phyloP scores from a whole-genome alignment of 1,139 yeast species.

The Meyerozyma sp. region DNA sequence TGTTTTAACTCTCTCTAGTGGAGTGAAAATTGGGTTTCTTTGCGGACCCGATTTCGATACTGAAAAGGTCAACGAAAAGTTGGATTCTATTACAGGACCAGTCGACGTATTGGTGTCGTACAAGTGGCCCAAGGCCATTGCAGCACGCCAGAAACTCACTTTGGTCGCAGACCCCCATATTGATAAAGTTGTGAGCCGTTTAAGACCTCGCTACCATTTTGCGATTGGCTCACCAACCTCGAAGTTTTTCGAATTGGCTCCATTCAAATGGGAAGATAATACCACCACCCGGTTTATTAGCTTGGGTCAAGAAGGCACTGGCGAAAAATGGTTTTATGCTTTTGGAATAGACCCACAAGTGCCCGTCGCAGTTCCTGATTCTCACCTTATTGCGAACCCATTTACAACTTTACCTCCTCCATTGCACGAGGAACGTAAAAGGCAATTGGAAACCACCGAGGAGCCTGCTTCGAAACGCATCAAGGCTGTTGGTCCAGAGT shows the following conservation, averaged over 20 bases:
- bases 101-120: conserved; percentile 56
- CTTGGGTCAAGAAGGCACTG: conserved; percentile 52
- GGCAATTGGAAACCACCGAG: not conserved
- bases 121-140: conserved; percentile 56
- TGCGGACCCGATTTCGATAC: conserved; percentile 22
- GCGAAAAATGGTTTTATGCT: conserved; percentile 70
- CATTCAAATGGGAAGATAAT: conserved; percentile 51
- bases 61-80: conserved; percentile 11
- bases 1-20: conserved; percentile 35
- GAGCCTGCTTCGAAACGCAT: not conserved
- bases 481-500: conserved; percentile 45
- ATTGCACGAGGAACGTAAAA: not conserved
- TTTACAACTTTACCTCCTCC: conserved; percentile 12
- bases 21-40: conserved; percentile 44
- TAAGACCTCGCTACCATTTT: conserved; percentile 64
- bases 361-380: not conserved
- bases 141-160: conserved; percentile 32
- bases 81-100: conserved; percentile 4
- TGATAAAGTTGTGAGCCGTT: conserved; percentile 38
- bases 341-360: conserved; percentile 32
- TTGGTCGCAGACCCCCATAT: conserved; percentile 37
- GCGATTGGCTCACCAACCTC: conserved; percentile 47
- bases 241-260: conserved; percentile 49
- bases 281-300: conserved; percentile 57
- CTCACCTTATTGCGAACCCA: conserved; percentile 31